Evolutionary conservation across 2,329 filamentous ascomycete genomes (phyloP), one percentile per base, ranked within the genome.

Genomic region (Ilyonectria sp.): DNA sequence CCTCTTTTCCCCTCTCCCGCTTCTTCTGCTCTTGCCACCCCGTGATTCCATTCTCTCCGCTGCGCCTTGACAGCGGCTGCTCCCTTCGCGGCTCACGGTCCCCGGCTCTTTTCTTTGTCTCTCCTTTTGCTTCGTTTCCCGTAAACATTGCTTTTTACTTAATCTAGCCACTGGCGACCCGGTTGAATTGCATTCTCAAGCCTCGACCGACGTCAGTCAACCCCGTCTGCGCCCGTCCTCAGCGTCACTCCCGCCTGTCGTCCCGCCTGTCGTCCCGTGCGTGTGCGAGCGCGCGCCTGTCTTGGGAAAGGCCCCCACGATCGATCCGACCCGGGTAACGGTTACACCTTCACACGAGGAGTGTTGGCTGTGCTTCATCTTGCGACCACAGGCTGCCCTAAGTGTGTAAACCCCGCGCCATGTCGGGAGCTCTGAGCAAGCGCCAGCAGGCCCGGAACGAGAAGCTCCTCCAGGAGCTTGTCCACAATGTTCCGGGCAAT

Each of bases 391-490:
- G 23, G 43, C 58, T 43, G 35, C 40, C 47, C 57, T 52, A 54
- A 58, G 58, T 61, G 35, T 50, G 21, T n/a, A 57, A 31, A 60
- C 53, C 60, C 67, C 43, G 61, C 69, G 69, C 54, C 72, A 96
- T 95, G 93, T 88, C 93, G 63, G 87, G 89, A 62, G 86, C 90
- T 50, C 86, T 97, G 80, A 97, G 92, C 86, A 99, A 98, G 88
- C 94, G 96, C 83, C 94, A 98, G 85, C 95, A 98, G 87, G 94
- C 93, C 86, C 95, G 96, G 83, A 98, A 99, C 82, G 96, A 99
- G 86, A 94, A 94, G 79, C 86, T 90, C 63, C 87, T 99, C 73
- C 94, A 98, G 78, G 95, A 98, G 54, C 89, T 99, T 70, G 92
- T 98, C 73, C 93, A 93, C 73, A 90, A 86, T 43, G 75, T 97